Evolutionary conservation across 2,329 filamentous ascomycete species (phyloP).

Genomic region (Aspergillus phoenicis): DNA sequence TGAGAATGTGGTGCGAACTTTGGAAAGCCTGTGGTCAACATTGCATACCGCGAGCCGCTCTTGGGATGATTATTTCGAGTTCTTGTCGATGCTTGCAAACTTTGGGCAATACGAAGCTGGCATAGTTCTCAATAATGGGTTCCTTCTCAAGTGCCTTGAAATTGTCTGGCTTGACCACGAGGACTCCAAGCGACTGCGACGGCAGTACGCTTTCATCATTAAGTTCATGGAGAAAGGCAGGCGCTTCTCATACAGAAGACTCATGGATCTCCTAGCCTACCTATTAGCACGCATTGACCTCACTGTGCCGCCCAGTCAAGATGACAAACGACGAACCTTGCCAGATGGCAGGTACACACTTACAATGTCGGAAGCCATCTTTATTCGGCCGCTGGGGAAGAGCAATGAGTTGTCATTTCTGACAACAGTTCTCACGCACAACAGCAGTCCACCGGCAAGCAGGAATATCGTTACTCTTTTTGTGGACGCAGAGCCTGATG

Average conservation of each 20-base stretch:
- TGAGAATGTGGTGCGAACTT: constrained; percentile 46
- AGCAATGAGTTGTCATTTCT: constrained; percentile 45
- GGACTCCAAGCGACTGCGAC: constrained; percentile 52
- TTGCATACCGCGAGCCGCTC: constrained; percentile 65
- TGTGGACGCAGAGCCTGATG: constrained; percentile 53
- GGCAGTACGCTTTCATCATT: constrained; percentile 54
- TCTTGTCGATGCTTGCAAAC: constrained; percentile 67
- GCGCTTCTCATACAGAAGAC: constrained; percentile 46
- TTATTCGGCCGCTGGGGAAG: constrained; percentile 37
- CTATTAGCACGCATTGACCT: constrained; percentile 46
- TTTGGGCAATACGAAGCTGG: constrained; percentile 62
- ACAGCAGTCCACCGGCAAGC: constrained; percentile 58
- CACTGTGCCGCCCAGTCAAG: constrained; percentile 28
- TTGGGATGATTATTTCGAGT: constrained; percentile 76
- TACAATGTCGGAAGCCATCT: constrained; percentile 35
- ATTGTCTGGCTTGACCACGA: constrained; percentile 63
- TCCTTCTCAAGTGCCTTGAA: constrained; percentile 60
- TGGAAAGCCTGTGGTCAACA: constrained; percentile 62
- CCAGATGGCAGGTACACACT: constrained; percentile 37
- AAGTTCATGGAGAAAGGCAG: constrained; percentile 50
- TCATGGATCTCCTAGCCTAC: constrained; percentile 46
- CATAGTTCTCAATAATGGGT: constrained; percentile 63
- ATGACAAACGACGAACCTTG: constrained; percentile 27
- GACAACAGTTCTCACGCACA: constrained; percentile 66
- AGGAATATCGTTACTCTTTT: constrained; percentile 62